These are phyloP conservation scores for Alternaria conjuncta DNA, from an alignment of 2,329 filamentous ascomycete genomes.

Conservation along the genomic window DNA sequence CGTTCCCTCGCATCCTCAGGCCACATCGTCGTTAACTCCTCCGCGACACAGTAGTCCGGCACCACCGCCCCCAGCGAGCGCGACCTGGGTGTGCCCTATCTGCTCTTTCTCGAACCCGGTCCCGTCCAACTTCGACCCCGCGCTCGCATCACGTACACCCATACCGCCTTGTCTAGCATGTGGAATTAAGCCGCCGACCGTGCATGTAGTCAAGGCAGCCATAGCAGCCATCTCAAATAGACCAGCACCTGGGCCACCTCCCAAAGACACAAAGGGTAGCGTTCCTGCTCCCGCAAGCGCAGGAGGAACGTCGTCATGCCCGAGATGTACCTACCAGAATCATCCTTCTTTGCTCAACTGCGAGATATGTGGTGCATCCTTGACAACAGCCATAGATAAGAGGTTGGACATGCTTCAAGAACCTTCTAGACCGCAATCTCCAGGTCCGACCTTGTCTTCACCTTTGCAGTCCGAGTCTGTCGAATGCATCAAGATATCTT, in stretches of 20 bases:
- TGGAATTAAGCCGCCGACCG: constrained; percentile 87
- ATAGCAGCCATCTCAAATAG: constrained; percentile 75
- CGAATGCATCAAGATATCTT: constrained; percentile 89
- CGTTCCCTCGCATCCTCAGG: constrained; percentile 49
- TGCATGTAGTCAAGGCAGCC: constrained; percentile 83
- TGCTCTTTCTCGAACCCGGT: constrained; percentile 94
- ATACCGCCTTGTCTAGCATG: constrained; percentile 89
- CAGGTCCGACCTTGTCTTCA: constrained; percentile 69
- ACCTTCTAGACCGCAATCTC: constrained; percentile 70
- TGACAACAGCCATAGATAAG: constrained; percentile 62
- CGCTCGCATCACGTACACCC: constrained; percentile 77
- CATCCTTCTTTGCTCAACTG: constrained; percentile 85
- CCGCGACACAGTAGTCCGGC: constrained; percentile 48
- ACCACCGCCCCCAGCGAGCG: constrained; percentile 61
- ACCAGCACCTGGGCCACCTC: constrained; percentile 36
- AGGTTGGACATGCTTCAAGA: constrained; percentile 50
- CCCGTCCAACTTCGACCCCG: constrained; percentile 90
- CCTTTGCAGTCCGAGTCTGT: constrained; percentile 64
- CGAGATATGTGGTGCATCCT: constrained; percentile 86
- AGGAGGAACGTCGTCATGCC: constrained; percentile 61
- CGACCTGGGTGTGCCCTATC: constrained; percentile 95
- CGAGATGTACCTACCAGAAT: constrained; percentile 91
- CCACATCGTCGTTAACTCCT: constrained; percentile 35
- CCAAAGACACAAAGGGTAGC: constrained; percentile 49
- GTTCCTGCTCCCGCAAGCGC: constrained; percentile 12